Percentiles rank a stretch among this genome's conserved stretches.
Conservation (phyloP, 1,139 yeast genomes). For the Yamadazyma pseudoaaseri region DNA sequence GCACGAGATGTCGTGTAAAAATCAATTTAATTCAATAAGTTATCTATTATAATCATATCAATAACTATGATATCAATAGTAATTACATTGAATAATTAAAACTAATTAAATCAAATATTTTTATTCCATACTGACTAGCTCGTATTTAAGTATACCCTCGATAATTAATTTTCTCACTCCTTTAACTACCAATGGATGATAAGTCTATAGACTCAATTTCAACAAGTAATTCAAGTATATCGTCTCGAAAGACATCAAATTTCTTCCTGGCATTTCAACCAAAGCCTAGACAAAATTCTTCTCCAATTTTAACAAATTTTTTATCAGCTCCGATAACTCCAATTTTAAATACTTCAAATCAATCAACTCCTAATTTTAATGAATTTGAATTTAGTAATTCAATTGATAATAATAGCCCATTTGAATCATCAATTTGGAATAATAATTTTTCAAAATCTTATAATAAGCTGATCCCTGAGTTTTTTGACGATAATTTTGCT, state of each 20-base stretch:
- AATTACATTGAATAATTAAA: too few relatives aligned
- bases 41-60: too few relatives aligned
- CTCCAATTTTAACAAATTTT: conserved; percentile 11
- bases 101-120: too few relatives aligned
- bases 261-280: conserved; percentile 15
- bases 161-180: conserved; percentile 2
- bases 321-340: conserved; percentile 18
- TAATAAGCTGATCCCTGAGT: conserved; percentile 8
- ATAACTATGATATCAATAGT: too few relatives aligned
- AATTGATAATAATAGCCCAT: conserved; percentile 4
- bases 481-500: conserved; percentile 6
- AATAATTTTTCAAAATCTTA: conserved; percentile 7
- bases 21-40: too few relatives aligned
- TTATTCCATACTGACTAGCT: too few relatives aligned
- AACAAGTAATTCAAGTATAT: conserved; percentile 10
- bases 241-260: conserved; percentile 17
- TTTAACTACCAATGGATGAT: conserved; percentile 5
- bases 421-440: conserved; percentile 10
- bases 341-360: conserved; percentile 11
- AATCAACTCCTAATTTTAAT: conserved; percentile 15
- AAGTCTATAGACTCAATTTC: conserved; percentile 10
- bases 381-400: conserved; percentile 11
- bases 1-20: too few relatives aligned
- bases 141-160: too few relatives aligned
- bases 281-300: conserved; percentile 7